Evolutionary conservation across 1,284 basidiomycete genomes (phyloP), one percentile per base, ranked within the genome.

Genomic region (Heterobasidion annosum): DNA sequence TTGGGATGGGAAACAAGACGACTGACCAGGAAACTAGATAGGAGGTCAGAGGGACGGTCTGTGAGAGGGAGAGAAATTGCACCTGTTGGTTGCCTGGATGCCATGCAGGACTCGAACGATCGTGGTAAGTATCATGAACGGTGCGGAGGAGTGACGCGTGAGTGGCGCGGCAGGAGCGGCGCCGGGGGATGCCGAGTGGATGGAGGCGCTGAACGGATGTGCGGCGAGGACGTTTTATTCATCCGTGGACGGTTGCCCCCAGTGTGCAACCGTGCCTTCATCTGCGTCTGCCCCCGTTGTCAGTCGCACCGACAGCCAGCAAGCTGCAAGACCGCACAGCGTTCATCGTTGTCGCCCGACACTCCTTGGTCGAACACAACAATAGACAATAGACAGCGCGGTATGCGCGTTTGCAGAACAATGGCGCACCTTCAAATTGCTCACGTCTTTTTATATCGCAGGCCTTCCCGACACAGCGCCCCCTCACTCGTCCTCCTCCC

Each of bases 321-420:
- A 25, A 25, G 25, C 25, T 25, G 25, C 25, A 25, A 25, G 25
- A 25, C 25, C 25, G 25, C 25, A 25, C 25, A 25, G 25, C 25
- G 25, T 5, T 25, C 25, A 25, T 25, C 25, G 25, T 25, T 25
- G 25, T 25, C 25, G 25, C 25, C 25, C 25, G 25, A 25, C 25
- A 25, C 25, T 25, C 25, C 25, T 40, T 40, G 48, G 32, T 32
- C 8, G 48, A 12, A 35, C 32, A n/a, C 51, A 34, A 6, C 33
- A 25, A 16, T 33, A 35, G 34, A 52, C 51, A 46, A 45, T 45
- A 45, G 34, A 52, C 32, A 34, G 18, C 15, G 40, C 25, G 32
- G 43, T 46, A 35, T 7, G 51, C 44, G 3, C 50, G n/a, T 45
- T 46, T 52, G 15, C 33, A 16, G 51, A 54, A 54, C 53, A 54